Base-by-base conservation (phyloP, 345 rosid species). In the Eucalyptus cloeziana region DNA sequence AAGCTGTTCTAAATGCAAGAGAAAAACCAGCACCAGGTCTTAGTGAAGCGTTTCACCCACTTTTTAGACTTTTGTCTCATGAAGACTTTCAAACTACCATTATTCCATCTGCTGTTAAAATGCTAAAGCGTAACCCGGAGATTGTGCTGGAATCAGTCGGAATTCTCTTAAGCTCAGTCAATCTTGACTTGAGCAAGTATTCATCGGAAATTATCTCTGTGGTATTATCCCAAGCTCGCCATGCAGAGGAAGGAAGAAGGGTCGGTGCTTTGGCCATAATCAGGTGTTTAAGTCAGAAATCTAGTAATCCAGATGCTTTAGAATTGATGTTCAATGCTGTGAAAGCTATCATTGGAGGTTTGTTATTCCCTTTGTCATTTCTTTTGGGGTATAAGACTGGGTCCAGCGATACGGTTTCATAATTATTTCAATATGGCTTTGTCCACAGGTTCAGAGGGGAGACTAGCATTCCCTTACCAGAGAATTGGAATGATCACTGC, bases 111-210 rank as follows among this genome's bases (percentile, higher is more conserved):
- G 95, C 95, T 7, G 91, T 95, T 69, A 98, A 98, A 95, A 95
- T 97, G 99, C 90, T 98, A 89, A 98, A 96, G 93, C 99, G 99
- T 89, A 98, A 98, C 93, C 99, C 99, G 30, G 99, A 98, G 92
- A 95, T 98, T 92, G 95, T 94, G 64, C 88, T 98, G 91, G 99
- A 98, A 89, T 91, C 99, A 5, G 94, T 96, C 88, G 99, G 93
- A 86, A 89, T 95, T 91, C 93, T 97, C 71, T 90, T 98, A 91
- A 94, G 91, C 52, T 92, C 90, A 50, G 92, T 96, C 89, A 92
- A 93, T 90, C 95, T 96, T 89, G 99, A 98, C 93, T 91, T 98
- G 93, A 98, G 99, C 91, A 98, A 95, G 92, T 95, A 96, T 93
- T 97, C 98, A 21, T 91, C 90, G 87, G 99, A 98, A 90, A 91